Evolutionary conservation across 176 grass and related monocot species (phyloP).

Genomic region (Triticum urartu): DNA sequence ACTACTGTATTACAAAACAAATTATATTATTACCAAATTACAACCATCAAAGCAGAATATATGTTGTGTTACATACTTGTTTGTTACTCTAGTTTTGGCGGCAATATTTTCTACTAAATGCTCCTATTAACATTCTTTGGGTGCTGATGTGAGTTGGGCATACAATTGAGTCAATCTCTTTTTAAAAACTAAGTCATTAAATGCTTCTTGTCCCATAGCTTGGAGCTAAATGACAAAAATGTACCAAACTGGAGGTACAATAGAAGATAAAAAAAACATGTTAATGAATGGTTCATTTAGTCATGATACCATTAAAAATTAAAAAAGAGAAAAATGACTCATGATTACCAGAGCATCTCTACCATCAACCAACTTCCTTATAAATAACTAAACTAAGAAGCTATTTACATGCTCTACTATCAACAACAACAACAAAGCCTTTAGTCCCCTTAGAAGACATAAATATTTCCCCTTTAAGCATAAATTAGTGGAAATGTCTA

Average conservation of each 20-base stretch:
- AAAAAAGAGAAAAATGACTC: neutral
- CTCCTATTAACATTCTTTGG: neutral
- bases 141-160: neutral
- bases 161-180: neutral
- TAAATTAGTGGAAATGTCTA: neutral
- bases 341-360: neutral
- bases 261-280: neutral
- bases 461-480: neutral
- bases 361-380: neutral
- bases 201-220: neutral
- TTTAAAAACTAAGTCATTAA: neutral
- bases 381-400: neutral
- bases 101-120: conserved; percentile 3
- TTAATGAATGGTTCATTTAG: neutral
- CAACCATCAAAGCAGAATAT: neutral
- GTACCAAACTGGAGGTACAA: neutral
- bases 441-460: neutral
- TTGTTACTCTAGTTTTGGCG: neutral
- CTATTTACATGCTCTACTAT: neutral
- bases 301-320: neutral
- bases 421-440: no score
- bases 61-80: neutral
- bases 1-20: neutral
- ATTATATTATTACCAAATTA: neutral
- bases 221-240: neutral